Base-by-base conservation (phyloP, 2,329 filamentous ascomycete species). In the Colletotrichum cordylinicola region DNA sequence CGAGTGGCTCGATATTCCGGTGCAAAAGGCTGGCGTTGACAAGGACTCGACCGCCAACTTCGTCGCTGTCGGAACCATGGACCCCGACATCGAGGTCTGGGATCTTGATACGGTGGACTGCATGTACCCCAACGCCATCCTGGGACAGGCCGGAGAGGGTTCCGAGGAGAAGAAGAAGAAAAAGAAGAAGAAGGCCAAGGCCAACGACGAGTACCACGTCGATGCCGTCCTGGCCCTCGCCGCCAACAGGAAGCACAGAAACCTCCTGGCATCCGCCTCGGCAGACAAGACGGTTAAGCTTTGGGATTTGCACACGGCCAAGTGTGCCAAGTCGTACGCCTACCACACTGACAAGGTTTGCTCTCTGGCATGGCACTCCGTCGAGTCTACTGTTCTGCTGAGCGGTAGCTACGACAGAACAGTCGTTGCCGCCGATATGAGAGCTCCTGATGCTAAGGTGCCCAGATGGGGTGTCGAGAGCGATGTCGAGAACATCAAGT, bases 301-400 rank as follows among this genome's bases (percentile, higher is more conserved):
- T 24, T 99, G 97, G 97, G 97, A 99, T 84, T 88, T 99, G 77
- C 95, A 96, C 87, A 98, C 95, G 4, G 91, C 94, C 77, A 96
- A 93, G 85, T 98, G 96, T 85, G 97, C 97, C 81, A 97, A 98
- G 87, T 98, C 96, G 60, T 99, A 99, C 89, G 90, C 92, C 18
- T 95, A 98, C 86, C 97, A 99, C 87, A 98, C 95, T 43, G 97
- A 98, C 89, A 99, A 99, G 88, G 96, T 98, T 79, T 99, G 96
- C 90, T 95, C 96, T 27, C 88, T 99, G 72, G 94, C 96, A 79
- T 99, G 98, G 97, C 95, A 98, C 87, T 91, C 94, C 1, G 91
- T 90, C 58, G 95, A 98, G 84, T 93, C 96, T 4, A 98, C 97
- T 0, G 92, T 98, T 24, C 90, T 99, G 29, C 90, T 99, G 75